phyloP scores from a whole-genome alignment of 352 stramenopile species.

The Globisporangium paroecandrum region DNA sequence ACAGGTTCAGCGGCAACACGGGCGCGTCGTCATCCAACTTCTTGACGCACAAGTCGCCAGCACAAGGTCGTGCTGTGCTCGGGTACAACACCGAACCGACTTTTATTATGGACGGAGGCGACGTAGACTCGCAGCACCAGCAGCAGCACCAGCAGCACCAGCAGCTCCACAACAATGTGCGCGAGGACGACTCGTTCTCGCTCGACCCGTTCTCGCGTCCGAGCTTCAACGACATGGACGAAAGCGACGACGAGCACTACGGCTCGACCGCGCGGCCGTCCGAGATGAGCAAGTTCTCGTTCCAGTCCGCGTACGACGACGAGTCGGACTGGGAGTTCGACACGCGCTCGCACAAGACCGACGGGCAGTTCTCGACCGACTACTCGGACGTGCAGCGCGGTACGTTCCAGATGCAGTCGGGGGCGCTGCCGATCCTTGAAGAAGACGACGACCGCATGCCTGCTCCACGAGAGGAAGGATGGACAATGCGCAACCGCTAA shows the following conservation, averaged over 20 bases:
- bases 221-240: slow-evolving; percentile 62
- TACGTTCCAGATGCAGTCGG: slow-evolving; percentile 52
- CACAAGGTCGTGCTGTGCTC: slow-evolving; percentile 28
- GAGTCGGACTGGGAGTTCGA: slow-evolving; percentile 74
- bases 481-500: slow-evolving; percentile 34
- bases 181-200: slow-evolving; percentile 56
- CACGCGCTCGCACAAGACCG: slow-evolving; percentile 33
- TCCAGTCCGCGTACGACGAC: slow-evolving; percentile 72
- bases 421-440: slow-evolving; percentile 60
- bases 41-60: slow-evolving; percentile 55
- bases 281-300: slow-evolving; percentile 68
- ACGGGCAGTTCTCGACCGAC: slow-evolving; percentile 31
- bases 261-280: slow-evolving; percentile 46
- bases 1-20: slow-evolving; percentile 53
- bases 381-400: slow-evolving; percentile 27
- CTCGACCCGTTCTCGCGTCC: slow-evolving; percentile 64
- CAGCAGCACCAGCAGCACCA: slow-evolving; percentile 12
- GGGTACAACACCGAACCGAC: slow-evolving; percentile 27
- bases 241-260: slow-evolving; percentile 33
- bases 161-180: slow-evolving; percentile 19
- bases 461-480: slow-evolving; percentile 31
- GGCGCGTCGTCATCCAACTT: slow-evolving; percentile 62
- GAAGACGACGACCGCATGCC: slow-evolving; percentile 41
- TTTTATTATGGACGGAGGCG: slow-evolving; percentile 38
- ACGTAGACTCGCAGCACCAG: slow-evolving; percentile 27